phyloP scores from a whole-genome alignment of 768 basidiomycete species.

The Pleurotus eryngii region DNA sequence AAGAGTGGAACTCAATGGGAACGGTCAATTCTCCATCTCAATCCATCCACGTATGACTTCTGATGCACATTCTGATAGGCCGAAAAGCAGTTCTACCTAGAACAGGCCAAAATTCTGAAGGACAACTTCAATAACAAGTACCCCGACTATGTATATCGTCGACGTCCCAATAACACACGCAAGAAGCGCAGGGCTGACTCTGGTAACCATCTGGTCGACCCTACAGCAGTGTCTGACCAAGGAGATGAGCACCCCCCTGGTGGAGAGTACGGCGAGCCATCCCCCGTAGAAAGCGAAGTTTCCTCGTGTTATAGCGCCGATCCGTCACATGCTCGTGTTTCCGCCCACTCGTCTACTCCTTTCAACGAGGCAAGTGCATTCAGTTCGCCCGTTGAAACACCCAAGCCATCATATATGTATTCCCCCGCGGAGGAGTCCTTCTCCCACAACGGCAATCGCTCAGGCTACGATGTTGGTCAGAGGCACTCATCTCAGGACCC shows the following conservation, averaged over 20 bases:
- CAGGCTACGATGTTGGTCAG: background rate
- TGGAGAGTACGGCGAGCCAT: slow-evolving; percentile 10
- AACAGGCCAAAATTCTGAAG: slow-evolving; percentile 82
- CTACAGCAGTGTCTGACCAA: slow-evolving; percentile 9
- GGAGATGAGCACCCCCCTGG: slow-evolving; percentile 12
- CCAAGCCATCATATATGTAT: slow-evolving; percentile 6
- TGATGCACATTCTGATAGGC: slow-evolving; percentile 34
- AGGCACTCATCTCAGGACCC: background rate
- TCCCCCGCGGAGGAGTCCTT: background rate
- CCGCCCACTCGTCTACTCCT: background rate
- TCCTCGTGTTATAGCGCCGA: background rate
- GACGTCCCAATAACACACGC: slow-evolving; percentile 84
- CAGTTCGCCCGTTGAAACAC: background rate
- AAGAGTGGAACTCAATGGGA: slow-evolving; percentile 82
- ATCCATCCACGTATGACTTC: background rate
- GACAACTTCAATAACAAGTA: slow-evolving; percentile 83
- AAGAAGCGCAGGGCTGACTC: slow-evolving; percentile 45
- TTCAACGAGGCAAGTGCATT: background rate
- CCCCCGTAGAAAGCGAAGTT: slow-evolving; percentile 10
- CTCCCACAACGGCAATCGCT: background rate
- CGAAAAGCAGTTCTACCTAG: slow-evolving; percentile 85
- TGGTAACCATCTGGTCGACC: slow-evolving; percentile 25
- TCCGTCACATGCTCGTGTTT: slow-evolving; percentile 1
- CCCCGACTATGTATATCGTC: slow-evolving; percentile 87
- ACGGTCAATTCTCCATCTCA: slow-evolving; percentile 42